phyloP scores from a whole-genome alignment of 2,329 filamentous ascomycete species.

The Fusarium xyrophilum region DNA sequence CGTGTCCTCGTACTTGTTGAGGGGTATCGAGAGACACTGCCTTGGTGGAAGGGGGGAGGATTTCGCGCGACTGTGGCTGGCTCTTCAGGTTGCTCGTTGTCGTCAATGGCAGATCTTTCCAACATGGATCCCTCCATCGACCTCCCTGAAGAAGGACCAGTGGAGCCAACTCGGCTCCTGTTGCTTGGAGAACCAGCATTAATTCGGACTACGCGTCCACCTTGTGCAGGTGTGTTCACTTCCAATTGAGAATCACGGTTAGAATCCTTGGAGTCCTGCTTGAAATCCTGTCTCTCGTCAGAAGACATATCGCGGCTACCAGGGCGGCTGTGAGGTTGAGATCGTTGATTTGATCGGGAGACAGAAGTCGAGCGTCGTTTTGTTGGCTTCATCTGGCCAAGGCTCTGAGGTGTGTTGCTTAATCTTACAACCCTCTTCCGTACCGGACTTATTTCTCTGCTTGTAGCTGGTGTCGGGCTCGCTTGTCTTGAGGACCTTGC shows the following conservation, averaged over 20 bases:
- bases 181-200: conserved; percentile 59
- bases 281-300: conserved; percentile 49
- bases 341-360: conserved; percentile 48
- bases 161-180: conserved; percentile 48
- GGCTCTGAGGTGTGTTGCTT: conserved; percentile 57
- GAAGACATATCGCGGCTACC: conserved; percentile 51
- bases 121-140: conserved; percentile 47
- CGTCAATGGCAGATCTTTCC: conserved; percentile 50
- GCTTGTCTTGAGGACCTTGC: conserved; percentile 49
- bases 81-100: conserved; percentile 56
- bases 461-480: conserved; percentile 52
- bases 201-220: conserved; percentile 62
- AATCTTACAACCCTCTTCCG: conserved; percentile 65
- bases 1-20: conserved; percentile 59
- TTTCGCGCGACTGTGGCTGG: conserved; percentile 59
- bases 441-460: conserved; percentile 59
- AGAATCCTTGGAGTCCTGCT: conserved; percentile 29
- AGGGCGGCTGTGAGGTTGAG: conserved; percentile 48
- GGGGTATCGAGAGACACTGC: conserved; percentile 61
- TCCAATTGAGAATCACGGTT: conserved; percentile 46
- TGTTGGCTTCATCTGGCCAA: conserved; percentile 50
- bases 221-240: conserved; percentile 62
- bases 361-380: conserved; percentile 61
- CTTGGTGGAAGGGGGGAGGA: conserved; percentile 55
- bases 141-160: conserved; percentile 47